Conservation (phyloP, 2,329 filamentous ascomycete genomes). For the Epicoccum sorghinum region DNA sequence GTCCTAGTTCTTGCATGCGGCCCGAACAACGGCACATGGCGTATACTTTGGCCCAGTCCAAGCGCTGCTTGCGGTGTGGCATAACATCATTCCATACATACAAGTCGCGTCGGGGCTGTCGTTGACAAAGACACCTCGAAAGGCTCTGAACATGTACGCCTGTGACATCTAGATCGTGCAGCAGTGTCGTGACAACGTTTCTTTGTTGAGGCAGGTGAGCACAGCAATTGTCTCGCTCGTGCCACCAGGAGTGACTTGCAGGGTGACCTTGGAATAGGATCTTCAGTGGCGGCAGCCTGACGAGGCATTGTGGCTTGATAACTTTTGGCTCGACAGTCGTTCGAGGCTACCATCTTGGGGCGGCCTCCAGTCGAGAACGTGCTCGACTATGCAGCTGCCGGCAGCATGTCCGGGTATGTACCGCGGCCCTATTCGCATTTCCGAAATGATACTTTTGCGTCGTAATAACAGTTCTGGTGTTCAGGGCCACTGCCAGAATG, state of each 20-base stretch:
- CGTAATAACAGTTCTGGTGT: background rate
- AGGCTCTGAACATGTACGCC: background rate
- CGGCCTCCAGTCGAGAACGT: conserved; percentile 3
- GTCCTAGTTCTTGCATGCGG: conserved; percentile 27
- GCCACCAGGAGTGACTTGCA: background rate
- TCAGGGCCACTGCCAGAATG: background rate
- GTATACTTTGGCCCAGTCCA: conserved; percentile 14
- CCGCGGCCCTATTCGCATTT: background rate
- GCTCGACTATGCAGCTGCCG: conserved; percentile 1
- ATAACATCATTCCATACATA: background rate
- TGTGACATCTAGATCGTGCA: background rate
- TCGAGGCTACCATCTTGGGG: background rate
- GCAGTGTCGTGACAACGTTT: background rate
- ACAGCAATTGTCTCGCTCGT: background rate
- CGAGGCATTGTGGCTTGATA: background rate
- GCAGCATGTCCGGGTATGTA: background rate
- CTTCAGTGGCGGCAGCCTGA: background rate
- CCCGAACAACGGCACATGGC: conserved; percentile 22
- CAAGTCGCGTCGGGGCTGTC: background rate
- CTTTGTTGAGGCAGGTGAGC: background rate
- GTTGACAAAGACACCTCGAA: background rate
- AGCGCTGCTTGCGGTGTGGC: conserved; percentile 24
- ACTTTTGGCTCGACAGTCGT: background rate
- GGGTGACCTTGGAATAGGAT: background rate
- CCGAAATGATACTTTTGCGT: background rate